Evolutionary conservation across 805 yeast species (phyloP), one percentile per base, ranked within the genome.

Genomic region (Vanderwaltozyma polyspora): DNA sequence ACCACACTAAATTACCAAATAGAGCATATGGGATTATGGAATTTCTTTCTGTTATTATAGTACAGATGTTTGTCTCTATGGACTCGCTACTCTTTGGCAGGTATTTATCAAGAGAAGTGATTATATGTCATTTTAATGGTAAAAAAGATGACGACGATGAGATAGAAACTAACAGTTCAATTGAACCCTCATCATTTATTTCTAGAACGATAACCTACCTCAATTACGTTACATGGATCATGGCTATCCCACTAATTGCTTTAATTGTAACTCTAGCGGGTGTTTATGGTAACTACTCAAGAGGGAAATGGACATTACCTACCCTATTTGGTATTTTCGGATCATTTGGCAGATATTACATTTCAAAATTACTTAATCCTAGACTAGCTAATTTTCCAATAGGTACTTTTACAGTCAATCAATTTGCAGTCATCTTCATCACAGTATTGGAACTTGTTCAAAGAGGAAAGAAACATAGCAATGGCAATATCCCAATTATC

Each of bases 11-110:
- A 7, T 68, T 67, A 44, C 83, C 82, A 1, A 79, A 74, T 40
- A 60, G 72, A 6, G 95, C 82, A 0, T 84, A 82, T 52, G 93
- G 94, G 0, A 71, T 81, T 2, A 76, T 83, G 77, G 82, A 77
- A 38, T 79, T 75, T 34, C 53, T 80, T 16, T 70, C 86, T 1
- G 84, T 80, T 2, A 29, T 73, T 0, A 44, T 83, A 1, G 59
- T 71, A 1, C 82, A 84, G 35, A 40, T 81, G 38, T 66, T 74
- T 8, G 61, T 79, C 10, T 79, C 91, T 0, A 52, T 75, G 31
- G 60, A 72, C 6, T 84, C 79, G 0, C 74, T 67, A 39, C 57
- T 60, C 9, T 52, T 74, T 15, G 95, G 95, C 2, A 60, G 59
- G 29, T 78, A 78, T 38, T 16, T 73, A 4, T 45, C 45, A 4